A percentile compares a stretch with the other conserved stretches of the same genome.
Evolutionary conservation across 2,329 filamentous ascomycete species (phyloP).

Genomic region (Arthrobotrys iridis): DNA sequence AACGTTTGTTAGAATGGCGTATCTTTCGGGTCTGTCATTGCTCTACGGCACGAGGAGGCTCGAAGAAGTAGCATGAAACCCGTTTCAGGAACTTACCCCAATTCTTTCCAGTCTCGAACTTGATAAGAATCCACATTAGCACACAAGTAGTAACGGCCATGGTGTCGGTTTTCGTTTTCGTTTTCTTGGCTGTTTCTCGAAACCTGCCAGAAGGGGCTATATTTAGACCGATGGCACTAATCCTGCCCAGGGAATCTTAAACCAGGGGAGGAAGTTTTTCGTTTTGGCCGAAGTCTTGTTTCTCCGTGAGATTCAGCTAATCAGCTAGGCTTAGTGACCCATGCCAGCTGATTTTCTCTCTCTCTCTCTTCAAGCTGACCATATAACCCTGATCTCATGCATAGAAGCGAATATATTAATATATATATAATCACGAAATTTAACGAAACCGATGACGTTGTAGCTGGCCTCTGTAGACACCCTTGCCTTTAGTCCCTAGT

Average conservation of each 20-base stretch:
- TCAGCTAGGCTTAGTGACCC: too few species aligned
- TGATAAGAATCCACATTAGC: too few species aligned
- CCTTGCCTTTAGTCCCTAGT: too few species aligned
- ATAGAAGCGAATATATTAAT: too few species aligned
- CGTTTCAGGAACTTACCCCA: constrained; percentile 27
- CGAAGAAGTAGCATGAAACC: constrained; percentile 30
- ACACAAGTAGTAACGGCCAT: too few species aligned
- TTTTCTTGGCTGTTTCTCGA: constrained; percentile 51
- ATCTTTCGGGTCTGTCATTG: constrained; percentile 8
- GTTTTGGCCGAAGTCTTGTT: constrained; percentile 4
- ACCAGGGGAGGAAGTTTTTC: background rate
- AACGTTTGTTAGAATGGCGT: background rate
- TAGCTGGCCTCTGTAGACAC: too few species aligned
- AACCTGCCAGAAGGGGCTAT: constrained; percentile 45
- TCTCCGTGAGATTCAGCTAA: too few species aligned
- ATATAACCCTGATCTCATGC: too few species aligned
- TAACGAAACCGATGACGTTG: too few species aligned
- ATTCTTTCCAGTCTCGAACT: background rate
- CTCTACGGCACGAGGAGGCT: constrained; percentile 10
- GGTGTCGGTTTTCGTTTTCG: background rate
- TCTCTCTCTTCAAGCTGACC: too few species aligned
- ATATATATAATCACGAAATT: too few species aligned
- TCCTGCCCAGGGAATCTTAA: background rate
- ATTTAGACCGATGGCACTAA: constrained; percentile 21
- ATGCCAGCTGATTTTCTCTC: too few species aligned